phyloP scores from a whole-genome alignment of 768 basidiomycete species.

The Lentinus tigrinus region DNA sequence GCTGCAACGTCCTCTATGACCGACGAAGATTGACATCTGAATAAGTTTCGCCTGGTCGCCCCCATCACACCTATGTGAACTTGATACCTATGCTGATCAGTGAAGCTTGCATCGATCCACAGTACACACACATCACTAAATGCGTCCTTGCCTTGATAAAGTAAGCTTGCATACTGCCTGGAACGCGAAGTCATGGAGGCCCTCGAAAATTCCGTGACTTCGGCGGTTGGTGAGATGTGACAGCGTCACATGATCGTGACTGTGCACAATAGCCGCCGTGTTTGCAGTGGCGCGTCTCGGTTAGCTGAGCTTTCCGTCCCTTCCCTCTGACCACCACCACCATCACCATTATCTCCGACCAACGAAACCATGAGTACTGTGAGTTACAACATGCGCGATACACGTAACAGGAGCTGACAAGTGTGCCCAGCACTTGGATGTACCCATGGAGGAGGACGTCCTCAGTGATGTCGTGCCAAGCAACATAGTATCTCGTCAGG shows the following conservation, averaged over 20 bases:
- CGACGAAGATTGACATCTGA: too few species aligned
- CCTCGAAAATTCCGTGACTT: background rate
- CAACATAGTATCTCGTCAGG: constrained; percentile 89
- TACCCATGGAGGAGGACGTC: constrained; percentile 67
- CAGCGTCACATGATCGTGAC: background rate
- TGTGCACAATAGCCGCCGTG: background rate
- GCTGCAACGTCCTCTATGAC: too few species aligned
- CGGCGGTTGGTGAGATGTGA: background rate
- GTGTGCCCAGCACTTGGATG: constrained; percentile 7
- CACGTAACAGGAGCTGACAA: background rate
- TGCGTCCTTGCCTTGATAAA: too few species aligned
- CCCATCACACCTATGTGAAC: too few species aligned
- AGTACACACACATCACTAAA: too few species aligned
- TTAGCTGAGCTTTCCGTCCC: background rate
- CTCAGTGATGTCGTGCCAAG: constrained; percentile 89
- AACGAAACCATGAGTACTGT: background rate
- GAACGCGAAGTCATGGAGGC: too few species aligned
- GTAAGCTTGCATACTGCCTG: too few species aligned
- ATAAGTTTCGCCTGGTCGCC: too few species aligned
- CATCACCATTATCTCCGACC: background rate
- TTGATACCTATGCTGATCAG: too few species aligned
- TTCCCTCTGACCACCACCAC: background rate
- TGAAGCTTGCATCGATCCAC: too few species aligned
- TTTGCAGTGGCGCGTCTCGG: background rate
- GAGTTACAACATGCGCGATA: too few species aligned